Conservation (phyloP, 2,329 filamentous ascomycete species). For the Cladophialophora chaetospira region DNA sequence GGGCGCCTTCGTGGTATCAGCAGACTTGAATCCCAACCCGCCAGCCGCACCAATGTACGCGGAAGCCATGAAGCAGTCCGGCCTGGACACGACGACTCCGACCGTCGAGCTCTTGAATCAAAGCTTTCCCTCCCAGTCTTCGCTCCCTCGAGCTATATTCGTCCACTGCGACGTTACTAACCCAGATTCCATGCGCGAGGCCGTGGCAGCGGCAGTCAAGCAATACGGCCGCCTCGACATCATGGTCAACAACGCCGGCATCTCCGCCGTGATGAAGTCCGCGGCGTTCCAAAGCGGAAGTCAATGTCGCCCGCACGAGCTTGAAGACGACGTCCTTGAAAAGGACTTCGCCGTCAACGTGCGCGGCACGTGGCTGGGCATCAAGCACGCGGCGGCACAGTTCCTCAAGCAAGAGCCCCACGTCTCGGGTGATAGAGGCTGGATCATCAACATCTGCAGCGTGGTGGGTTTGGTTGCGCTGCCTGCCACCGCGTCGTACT, state of each 20-base stretch:
- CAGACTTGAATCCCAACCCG: constrained; percentile 39
- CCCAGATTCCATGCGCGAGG: constrained; percentile 55
- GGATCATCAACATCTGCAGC: constrained; percentile 42
- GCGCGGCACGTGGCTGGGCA: constrained; percentile 45
- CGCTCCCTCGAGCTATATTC: background rate
- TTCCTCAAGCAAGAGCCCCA: constrained; percentile 18
- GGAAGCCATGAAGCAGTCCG: constrained; percentile 18
- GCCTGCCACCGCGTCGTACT: constrained; percentile 27
- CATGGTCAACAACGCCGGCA: constrained; percentile 25
- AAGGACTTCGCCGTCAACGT: constrained; percentile 37
- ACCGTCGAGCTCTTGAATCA: constrained; percentile 22
- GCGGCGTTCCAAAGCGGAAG: background rate
- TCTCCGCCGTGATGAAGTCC: background rate
- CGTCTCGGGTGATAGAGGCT: constrained; percentile 39
- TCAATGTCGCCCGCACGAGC: constrained; percentile 3
- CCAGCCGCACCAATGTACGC: constrained; percentile 29
- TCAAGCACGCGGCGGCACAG: constrained; percentile 35
- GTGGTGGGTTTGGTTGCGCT: constrained; percentile 36
- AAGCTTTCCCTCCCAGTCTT: background rate
- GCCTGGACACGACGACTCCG: constrained; percentile 8
- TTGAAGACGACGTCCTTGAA: constrained; percentile 1
- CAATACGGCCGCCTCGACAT: constrained; percentile 66
- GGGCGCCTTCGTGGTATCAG: constrained; percentile 48
- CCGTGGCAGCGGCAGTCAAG: constrained; percentile 82
- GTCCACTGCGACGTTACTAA: constrained; percentile 21